Evolutionary conservation across 129 eudicot species (phyloP).

Genomic region (Oenanthe sinensis): DNA sequence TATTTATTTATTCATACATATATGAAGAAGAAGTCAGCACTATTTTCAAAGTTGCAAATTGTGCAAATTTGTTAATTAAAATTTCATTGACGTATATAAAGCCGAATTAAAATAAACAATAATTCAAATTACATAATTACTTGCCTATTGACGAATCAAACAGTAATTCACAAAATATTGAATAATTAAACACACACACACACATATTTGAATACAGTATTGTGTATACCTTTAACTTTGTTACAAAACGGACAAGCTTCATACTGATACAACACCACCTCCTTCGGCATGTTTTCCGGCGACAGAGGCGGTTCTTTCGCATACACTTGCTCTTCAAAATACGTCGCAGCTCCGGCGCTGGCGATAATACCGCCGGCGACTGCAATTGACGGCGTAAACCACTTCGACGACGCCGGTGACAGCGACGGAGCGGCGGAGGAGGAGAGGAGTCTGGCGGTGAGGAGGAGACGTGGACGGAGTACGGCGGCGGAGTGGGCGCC

Average conservation of each 20-base stretch:
- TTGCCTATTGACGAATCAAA: too few relatives aligned
- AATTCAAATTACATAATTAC: background rate
- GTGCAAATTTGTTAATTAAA: background rate
- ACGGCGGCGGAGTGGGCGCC: slow-evolving; percentile 30
- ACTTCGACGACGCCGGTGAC: slow-evolving; percentile 28
- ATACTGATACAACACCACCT: slow-evolving; percentile 55
- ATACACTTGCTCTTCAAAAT: slow-evolving; percentile 33
- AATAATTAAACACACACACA: background rate
- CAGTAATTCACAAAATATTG: too few relatives aligned
- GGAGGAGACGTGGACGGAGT: slow-evolving; percentile 26
- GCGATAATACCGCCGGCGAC: slow-evolving; percentile 9
- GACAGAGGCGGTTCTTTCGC: slow-evolving; percentile 38
- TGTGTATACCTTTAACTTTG: slow-evolving; percentile 50
- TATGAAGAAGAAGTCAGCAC: background rate
- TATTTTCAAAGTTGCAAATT: too few relatives aligned
- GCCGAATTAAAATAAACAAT: background rate
- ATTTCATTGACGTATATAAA: background rate
- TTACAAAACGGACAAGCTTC: slow-evolving; percentile 74
- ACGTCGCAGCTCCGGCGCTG: slow-evolving; percentile 18
- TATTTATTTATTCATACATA: background rate
- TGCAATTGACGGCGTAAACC: background rate
- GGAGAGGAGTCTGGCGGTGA: slow-evolving; percentile 21
- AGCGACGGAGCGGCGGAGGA: background rate
- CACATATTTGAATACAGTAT: background rate
- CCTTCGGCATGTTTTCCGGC: slow-evolving; percentile 31